A percentile compares a stretch with the other conserved stretches of the same genome.
Evolutionary conservation across 2,329 filamentous ascomycete species (phyloP).

Genomic region (Ophiocordyceps polyrhachis-furcata): DNA sequence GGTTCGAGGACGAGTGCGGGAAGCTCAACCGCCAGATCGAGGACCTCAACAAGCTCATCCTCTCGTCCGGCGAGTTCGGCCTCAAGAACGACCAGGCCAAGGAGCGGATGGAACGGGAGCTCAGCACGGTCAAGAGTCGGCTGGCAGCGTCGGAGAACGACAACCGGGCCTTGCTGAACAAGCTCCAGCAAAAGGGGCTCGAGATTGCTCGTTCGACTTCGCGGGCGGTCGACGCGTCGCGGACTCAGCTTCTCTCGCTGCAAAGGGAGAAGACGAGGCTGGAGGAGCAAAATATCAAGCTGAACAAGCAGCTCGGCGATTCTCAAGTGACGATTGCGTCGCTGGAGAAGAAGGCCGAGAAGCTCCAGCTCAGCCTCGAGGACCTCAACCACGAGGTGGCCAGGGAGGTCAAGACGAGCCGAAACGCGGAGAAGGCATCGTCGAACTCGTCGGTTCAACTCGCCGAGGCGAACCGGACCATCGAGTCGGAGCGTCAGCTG

Average conservation of each 20-base stretch:
- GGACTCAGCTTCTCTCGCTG: conserved; percentile 54
- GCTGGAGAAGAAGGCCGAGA: conserved; percentile 87
- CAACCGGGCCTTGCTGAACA: conserved; percentile 86
- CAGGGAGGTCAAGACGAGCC: conserved; percentile 72
- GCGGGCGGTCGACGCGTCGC: conserved; percentile 65
- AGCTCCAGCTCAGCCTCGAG: conserved; percentile 70
- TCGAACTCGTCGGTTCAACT: conserved; percentile 67
- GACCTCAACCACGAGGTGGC: conserved; percentile 86
- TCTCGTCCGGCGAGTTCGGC: conserved; percentile 76
- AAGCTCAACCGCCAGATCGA: conserved; percentile 67
- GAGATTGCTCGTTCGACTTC: conserved; percentile 87
- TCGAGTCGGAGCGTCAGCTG: conserved; percentile 79
- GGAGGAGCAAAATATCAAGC: conserved; percentile 65
- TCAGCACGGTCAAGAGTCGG: conserved; percentile 78
- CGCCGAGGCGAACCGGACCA: conserved; percentile 71
- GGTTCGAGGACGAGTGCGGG: conserved; percentile 57
- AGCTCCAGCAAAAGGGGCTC: conserved; percentile 90
- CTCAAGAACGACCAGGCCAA: conserved; percentile 86
- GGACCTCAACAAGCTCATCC: conserved; percentile 68
- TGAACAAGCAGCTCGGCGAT: conserved; percentile 73
- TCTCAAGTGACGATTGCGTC: conserved; percentile 66
- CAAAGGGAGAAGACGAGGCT: conserved; percentile 68
- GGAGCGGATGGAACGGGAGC: conserved; percentile 76
- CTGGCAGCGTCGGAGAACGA: conserved; percentile 89
- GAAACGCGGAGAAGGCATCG: conserved; percentile 76